Evolutionary conservation across 78 protist genomes (phyloP).

Genomic region (Goniomonas avonlea): DNA sequence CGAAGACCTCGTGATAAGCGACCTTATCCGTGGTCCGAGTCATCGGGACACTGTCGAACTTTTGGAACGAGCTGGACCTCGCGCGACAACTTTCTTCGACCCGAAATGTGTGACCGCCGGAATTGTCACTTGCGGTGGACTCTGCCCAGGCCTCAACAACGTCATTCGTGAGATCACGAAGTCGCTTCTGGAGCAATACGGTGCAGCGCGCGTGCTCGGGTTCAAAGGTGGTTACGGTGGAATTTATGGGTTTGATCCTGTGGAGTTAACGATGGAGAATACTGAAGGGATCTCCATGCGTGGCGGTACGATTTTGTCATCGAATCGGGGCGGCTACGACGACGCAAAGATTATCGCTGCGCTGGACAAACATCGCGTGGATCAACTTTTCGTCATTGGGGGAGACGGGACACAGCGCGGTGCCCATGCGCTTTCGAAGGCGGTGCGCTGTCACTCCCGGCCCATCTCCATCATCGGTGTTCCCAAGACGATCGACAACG

Average conservation of each 20-base stretch:
- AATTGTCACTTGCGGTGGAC: conserved; percentile 36
- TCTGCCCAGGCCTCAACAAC: conserved; percentile 13
- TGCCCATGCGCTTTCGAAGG: not conserved
- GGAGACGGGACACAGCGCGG: conserved; percentile 66
- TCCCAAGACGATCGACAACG: conserved; percentile 47
- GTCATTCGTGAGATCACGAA: not conserved
- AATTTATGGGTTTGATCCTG: not conserved
- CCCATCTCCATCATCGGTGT: not conserved
- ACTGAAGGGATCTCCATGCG: not conserved
- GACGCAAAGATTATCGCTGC: not conserved
- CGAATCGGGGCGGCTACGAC: conserved; percentile 47
- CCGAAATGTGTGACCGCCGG: not conserved
- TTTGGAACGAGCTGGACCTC: too few relatives aligned
- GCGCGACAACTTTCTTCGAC: not conserved
- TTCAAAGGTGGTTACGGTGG: not conserved
- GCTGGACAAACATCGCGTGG: not conserved
- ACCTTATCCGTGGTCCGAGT: too few relatives aligned
- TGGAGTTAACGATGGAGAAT: not conserved
- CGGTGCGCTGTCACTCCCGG: not conserved
- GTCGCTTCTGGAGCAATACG: not conserved
- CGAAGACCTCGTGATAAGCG: too few relatives aligned
- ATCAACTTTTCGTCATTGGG: conserved; percentile 43
- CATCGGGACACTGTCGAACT: too few relatives aligned
- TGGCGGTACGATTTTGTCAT: conserved; percentile 49
- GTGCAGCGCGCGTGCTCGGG: not conserved